Conservation (phyloP, 2,329 filamentous ascomycete genomes). For the Aquanectria penicillioides region DNA sequence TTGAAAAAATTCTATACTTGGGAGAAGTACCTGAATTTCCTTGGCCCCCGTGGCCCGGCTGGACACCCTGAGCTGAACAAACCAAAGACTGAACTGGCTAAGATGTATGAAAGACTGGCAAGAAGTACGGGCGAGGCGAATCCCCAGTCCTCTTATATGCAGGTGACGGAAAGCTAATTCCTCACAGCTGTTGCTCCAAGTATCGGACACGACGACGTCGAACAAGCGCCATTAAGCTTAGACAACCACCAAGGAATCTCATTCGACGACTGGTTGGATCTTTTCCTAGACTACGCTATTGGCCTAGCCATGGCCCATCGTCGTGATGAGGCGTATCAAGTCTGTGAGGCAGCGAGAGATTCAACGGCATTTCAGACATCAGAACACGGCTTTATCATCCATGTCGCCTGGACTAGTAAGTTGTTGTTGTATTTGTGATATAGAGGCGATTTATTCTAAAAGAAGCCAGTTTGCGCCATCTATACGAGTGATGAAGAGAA, state of each 20-base stretch:
- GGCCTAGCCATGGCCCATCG: slow-evolving; percentile 75
- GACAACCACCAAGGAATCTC: slow-evolving; percentile 77
- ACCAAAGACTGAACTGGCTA: slow-evolving; percentile 58
- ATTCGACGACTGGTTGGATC: slow-evolving; percentile 87
- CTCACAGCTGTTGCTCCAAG: slow-evolving; percentile 47
- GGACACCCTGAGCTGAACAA: slow-evolving; percentile 34
- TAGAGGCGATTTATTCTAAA: no score
- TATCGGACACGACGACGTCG: slow-evolving; percentile 31
- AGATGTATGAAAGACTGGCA: slow-evolving; percentile 65
- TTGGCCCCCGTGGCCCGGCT: slow-evolving; percentile 51
- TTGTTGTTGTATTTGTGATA: slow-evolving; percentile 5
- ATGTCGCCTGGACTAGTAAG: slow-evolving; percentile 80
- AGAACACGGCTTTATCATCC: slow-evolving; percentile 74
- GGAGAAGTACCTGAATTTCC: slow-evolving; percentile 71
- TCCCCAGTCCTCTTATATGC: not conserved
- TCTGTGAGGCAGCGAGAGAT: slow-evolving; percentile 80
- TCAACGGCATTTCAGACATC: slow-evolving; percentile 85
- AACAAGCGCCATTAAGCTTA: slow-evolving; percentile 44
- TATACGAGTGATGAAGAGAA: slow-evolving; percentile 82
- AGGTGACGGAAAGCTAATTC: not conserved
- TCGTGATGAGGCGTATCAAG: slow-evolving; percentile 78
- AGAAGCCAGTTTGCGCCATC: slow-evolving; percentile 77
- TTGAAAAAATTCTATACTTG: slow-evolving; percentile 73
- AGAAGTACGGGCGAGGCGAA: slow-evolving; percentile 56
- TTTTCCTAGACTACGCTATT: slow-evolving; percentile 89